Evolutionary conservation across 176 grass and related monocot genomes (phyloP), one percentile per base, ranked within the genome.

Genomic region (Tuctoria greenei): DNA sequence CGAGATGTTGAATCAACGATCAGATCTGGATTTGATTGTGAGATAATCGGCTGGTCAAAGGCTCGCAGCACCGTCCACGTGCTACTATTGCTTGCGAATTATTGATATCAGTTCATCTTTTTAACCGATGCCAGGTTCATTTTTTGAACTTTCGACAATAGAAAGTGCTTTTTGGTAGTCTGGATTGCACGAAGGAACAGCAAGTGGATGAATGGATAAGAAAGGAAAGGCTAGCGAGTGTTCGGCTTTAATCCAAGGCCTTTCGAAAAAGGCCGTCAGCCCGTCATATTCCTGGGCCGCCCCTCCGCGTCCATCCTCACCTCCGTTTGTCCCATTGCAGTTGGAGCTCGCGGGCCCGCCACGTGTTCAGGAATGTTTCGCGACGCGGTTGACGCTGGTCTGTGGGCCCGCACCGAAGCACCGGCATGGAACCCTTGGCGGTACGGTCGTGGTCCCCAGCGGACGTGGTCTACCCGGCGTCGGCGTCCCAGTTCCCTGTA

Each of bases 401-500:
- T 2, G 54, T 25, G 54, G 54, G n/a, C 21, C 23, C 54, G 21
- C 9, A 7, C 9, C 8, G 54, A 57, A 57, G 54, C 54, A 4
- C 55, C 72, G 56, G 15, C 27, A 46, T 38, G 43, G n/a, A 42
- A 38, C 24, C 57, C 54, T 16, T 12, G 13, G 13, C n/a, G 0
- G 56, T 49, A 62, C 67, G 52, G 10, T 13, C 62, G 52, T 59
- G 81, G 79, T 20, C 67, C 41, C n/a, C 67, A 2, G 74, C 42
- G 61, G 43, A 78, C 85, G 41, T 25, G 61, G 85, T 54, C 13
- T 36, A 78, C 79, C 4, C 14, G 27, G 44, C 15, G 25, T 5
- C 47, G 21, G 4, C 10, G 28, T 46, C 66, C 42, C 73, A 61
- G 79, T 68, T 78, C 67, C 79, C 62, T 27, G 85, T 43, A 87